Base-by-base conservation (phyloP, 2,329 filamentous ascomycete species). In the Ophiosphaerella herpotricha region DNA sequence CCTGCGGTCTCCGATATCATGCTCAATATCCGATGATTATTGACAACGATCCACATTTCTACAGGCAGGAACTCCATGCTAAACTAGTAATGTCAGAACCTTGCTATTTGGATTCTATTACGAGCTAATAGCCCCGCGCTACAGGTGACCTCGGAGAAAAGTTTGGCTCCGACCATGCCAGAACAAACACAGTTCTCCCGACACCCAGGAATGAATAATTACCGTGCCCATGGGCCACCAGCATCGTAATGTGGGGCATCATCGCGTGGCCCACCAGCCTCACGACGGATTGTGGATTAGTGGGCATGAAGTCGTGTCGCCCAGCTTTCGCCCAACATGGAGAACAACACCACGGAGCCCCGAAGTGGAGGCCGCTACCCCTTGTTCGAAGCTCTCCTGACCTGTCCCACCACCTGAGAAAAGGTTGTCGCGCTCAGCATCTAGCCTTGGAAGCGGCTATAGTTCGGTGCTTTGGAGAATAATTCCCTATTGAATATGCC, bases 151-250 rank as follows among this genome's bases (percentile, higher is more conserved):
- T 31, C 24, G 24, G n/a, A 14, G 21, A 31, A 14, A n/a, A 29
- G 5, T 14, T 29, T 9, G n/a, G 16, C 12, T 29, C 13, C 14
- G 38, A 18, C 33, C 48, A 12, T 21, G 18, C 23, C 39, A n/a
- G 45, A 12, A n/a, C 39, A 42, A 36, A 48, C 32, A 42, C 26
- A 42, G 45, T 6, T 33, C 26, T 13, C 14, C 32, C 45, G 33
- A 26, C 13, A 38, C 26, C 39, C 38, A 42, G 39, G 45, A 42
- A 29, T 48, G 32, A 21, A 39, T 39, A 23, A 42, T 32, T 40
- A 48, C 45, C 45, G 33, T 14, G 39, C 38, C 45, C 45, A 23
- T 38, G 32, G 39, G 18, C 14, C 12, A 36, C 5, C 18, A 18
- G 29, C 29, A 29, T 29, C 24, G 13, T 16, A 34, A 34, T 33